phyloP scores from a whole-genome alignment of 2,329 filamentous ascomycete genomes.

The Neobulgaria alba region DNA sequence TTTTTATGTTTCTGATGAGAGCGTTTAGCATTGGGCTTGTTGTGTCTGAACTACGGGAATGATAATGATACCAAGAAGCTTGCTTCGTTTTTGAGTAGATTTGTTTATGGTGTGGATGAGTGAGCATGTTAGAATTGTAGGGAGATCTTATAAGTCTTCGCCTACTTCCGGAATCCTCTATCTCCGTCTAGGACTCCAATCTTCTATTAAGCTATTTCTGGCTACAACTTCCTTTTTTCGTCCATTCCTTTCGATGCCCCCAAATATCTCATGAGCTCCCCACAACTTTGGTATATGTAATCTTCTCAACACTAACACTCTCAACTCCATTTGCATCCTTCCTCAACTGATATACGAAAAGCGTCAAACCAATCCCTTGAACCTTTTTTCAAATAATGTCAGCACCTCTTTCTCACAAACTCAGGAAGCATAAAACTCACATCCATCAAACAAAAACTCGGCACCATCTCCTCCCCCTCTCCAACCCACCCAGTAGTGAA shows the following conservation, averaged over 20 bases:
- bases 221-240: no score
- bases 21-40: slow-evolving; percentile 3
- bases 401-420: not conserved
- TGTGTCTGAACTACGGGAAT: slow-evolving; percentile 14
- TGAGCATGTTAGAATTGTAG: not conserved
- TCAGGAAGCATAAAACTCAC: slow-evolving; percentile 46
- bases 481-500: slow-evolving; percentile 49
- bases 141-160: not conserved
- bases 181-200: not conserved
- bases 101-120: not conserved
- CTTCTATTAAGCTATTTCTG: not conserved
- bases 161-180: not conserved
- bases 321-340: slow-evolving; percentile 70
- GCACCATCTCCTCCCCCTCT: slow-evolving; percentile 64
- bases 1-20: slow-evolving; percentile 7
- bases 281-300: slow-evolving; percentile 71
- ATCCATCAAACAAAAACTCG: slow-evolving; percentile 97
- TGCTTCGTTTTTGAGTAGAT: slow-evolving; percentile 3
- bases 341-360: slow-evolving; percentile 86
- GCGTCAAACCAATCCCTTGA: slow-evolving; percentile 88
- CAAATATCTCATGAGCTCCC: slow-evolving; percentile 20
- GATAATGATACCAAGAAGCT: slow-evolving; percentile 26
- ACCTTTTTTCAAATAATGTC: slow-evolving; percentile 47
- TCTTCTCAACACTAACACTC: slow-evolving; percentile 77
- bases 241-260: no score